A percentile compares a stretch with the other conserved stretches of the same genome.
phyloP scores from a whole-genome alignment of 306 rosid species.

The Vigna nakashimae region DNA sequence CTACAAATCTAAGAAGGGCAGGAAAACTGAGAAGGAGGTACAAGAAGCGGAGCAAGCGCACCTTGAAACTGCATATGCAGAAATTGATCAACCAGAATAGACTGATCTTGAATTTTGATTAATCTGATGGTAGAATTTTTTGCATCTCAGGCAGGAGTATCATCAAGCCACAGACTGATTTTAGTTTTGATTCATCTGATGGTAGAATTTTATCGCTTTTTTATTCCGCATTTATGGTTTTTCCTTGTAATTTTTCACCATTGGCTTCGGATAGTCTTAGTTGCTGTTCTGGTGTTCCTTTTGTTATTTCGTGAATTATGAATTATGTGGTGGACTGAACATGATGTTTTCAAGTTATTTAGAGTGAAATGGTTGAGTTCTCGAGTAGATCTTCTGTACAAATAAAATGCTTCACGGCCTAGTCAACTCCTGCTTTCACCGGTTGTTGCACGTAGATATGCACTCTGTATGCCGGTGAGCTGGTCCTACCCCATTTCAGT shows the following conservation, averaged over 20 bases:
- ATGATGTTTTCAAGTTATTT: slow-evolving; percentile 44
- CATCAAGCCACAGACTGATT: slow-evolving; percentile 54
- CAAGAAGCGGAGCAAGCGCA: slow-evolving; percentile 93
- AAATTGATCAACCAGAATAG: slow-evolving; percentile 63
- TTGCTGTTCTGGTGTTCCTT: slow-evolving; percentile 46
- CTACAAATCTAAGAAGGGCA: slow-evolving; percentile 97
- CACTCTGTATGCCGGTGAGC: background rate
- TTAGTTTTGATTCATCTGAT: slow-evolving; percentile 30
- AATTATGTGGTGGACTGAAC: too few species aligned
- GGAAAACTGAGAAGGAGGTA: slow-evolving; percentile 98
- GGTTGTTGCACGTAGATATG: background rate
- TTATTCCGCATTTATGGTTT: slow-evolving; percentile 32
- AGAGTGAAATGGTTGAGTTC: slow-evolving; percentile 31
- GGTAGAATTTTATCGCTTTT: slow-evolving; percentile 37
- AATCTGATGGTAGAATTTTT: slow-evolving; percentile 39
- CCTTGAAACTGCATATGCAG: slow-evolving; percentile 81
- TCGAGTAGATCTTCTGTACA: background rate
- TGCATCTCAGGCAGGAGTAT: slow-evolving; percentile 55
- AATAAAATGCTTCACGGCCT: background rate
- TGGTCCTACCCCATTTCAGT: background rate
- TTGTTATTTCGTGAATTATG: slow-evolving; percentile 15
- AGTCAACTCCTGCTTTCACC: background rate
- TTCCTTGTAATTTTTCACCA: slow-evolving; percentile 33
- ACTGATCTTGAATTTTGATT: slow-evolving; percentile 46
- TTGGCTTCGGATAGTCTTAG: slow-evolving; percentile 32